Percentiles rank a stretch among this genome's conserved stretches.
phyloP scores from a whole-genome alignment of 108 stramenopile genomes.

The Tribonema minus region DNA sequence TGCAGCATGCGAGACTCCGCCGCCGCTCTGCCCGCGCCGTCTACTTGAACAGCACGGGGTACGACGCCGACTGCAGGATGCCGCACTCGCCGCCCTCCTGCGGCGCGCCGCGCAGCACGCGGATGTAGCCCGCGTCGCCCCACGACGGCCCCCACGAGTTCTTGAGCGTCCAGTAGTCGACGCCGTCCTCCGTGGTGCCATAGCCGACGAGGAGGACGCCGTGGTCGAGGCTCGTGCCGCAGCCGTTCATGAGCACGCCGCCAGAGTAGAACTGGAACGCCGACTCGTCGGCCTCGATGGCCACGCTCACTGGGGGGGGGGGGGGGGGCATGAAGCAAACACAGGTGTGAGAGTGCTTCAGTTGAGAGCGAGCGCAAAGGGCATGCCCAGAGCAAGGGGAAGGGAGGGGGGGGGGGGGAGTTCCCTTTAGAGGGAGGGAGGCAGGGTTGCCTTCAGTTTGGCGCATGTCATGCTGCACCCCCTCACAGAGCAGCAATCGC shows the following conservation, averaged over 20 bases:
- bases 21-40: not conserved
- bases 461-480: too few relatives aligned
- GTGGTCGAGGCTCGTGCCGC: slow-evolving; percentile 62
- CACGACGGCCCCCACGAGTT: slow-evolving; percentile 59
- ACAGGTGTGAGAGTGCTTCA: too few relatives aligned
- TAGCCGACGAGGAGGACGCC: slow-evolving; percentile 61
- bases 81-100: slow-evolving; percentile 47
- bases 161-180: slow-evolving; percentile 57
- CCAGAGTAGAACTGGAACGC: slow-evolving; percentile 87
- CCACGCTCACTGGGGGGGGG: slow-evolving; percentile 67
- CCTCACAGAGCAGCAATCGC: too few relatives aligned
- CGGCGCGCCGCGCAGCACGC: slow-evolving; percentile 7
- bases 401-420: too few relatives aligned
- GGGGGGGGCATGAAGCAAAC: too few relatives aligned
- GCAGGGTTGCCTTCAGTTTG: too few relatives aligned
- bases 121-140: slow-evolving; percentile 66
- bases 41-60: slow-evolving; percentile 18
- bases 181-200: slow-evolving; percentile 49
- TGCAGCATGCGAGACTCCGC: too few relatives aligned
- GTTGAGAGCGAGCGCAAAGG: too few relatives aligned
- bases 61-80: slow-evolving; percentile 32
- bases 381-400: too few relatives aligned
- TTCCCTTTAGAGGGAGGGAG: too few relatives aligned
- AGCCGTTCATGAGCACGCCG: slow-evolving; percentile 72
- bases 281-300: slow-evolving; percentile 68